phyloP scores from a whole-genome alignment of 495 filamentous ascomycete species.

The Penicillium argentinense region DNA sequence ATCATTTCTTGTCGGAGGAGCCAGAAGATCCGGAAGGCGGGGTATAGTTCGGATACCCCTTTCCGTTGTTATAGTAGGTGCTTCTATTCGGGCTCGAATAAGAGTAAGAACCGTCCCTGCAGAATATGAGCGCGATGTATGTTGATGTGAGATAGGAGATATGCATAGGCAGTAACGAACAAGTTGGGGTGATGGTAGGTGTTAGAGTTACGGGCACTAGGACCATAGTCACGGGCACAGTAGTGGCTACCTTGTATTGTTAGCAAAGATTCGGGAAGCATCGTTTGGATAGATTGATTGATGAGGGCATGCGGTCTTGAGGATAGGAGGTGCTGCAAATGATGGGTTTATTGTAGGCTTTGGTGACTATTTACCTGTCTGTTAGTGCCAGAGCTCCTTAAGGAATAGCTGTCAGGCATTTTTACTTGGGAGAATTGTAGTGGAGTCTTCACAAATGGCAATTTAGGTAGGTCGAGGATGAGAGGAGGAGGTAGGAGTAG shows the following conservation, averaged over 20 bases:
- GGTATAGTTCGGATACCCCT: too few species aligned
- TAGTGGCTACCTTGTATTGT: slow-evolving; percentile 48
- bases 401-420: slow-evolving; percentile 40
- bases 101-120: slow-evolving; percentile 51
- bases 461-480: too few species aligned
- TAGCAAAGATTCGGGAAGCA: neutral
- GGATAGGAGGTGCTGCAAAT: too few species aligned
- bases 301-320: too few species aligned
- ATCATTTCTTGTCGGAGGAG: too few species aligned
- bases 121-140: too few species aligned
- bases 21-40: too few species aligned
- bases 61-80: slow-evolving; percentile 46
- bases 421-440: too few species aligned
- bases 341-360: neutral
- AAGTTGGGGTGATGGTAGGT: slow-evolving; percentile 52
- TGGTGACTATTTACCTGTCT: slow-evolving; percentile 32
- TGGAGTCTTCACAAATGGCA: too few species aligned
- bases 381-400: slow-evolving; percentile 48
- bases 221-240: slow-evolving; percentile 49
- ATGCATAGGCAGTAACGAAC: slow-evolving; percentile 17
- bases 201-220: slow-evolving; percentile 38
- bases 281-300: too few species aligned
- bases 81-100: slow-evolving; percentile 52
- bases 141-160: too few species aligned
- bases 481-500: too few species aligned